phyloP scores from a whole-genome alignment of 257 asterid genomes.

The Nicotiana attenuata region DNA sequence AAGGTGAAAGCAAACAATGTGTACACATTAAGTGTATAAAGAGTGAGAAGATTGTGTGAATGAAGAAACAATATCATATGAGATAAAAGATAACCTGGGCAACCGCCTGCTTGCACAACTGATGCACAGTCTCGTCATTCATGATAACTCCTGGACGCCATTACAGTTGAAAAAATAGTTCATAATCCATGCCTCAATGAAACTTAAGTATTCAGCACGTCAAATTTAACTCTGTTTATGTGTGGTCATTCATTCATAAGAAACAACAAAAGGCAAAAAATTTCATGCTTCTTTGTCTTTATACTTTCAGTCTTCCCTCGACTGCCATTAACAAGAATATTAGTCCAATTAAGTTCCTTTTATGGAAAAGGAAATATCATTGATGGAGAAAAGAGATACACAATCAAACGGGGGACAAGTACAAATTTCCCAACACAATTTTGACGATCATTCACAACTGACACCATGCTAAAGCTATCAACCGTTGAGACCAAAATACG shows the following conservation, averaged over 20 bases:
- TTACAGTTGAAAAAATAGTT: conserved; percentile 15
- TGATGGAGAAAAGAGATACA: neutral
- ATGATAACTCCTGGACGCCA: conserved; percentile 80
- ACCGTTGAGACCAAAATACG: neutral
- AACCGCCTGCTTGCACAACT: conserved; percentile 92
- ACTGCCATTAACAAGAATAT: neutral
- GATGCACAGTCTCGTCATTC: conserved; percentile 96
- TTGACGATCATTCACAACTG: neutral
- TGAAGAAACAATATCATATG: neutral
- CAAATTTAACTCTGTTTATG: neutral
- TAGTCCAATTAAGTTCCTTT: neutral
- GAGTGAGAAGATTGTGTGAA: neutral
- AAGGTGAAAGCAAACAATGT: neutral
- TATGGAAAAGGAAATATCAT: neutral
- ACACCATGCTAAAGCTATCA: neutral
- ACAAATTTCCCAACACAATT: neutral
- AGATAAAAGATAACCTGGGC: conserved; percentile 56
- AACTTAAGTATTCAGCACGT: neutral
- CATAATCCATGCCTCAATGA: neutral
- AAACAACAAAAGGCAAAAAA: neutral
- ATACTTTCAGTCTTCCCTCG: neutral
- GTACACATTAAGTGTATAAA: neutral
- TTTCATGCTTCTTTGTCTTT: neutral
- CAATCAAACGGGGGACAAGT: neutral
- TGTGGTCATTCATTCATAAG: neutral